phyloP scores from a whole-genome alignment of 345 rosid species.

The Xanthoceras sorbifolium region DNA sequence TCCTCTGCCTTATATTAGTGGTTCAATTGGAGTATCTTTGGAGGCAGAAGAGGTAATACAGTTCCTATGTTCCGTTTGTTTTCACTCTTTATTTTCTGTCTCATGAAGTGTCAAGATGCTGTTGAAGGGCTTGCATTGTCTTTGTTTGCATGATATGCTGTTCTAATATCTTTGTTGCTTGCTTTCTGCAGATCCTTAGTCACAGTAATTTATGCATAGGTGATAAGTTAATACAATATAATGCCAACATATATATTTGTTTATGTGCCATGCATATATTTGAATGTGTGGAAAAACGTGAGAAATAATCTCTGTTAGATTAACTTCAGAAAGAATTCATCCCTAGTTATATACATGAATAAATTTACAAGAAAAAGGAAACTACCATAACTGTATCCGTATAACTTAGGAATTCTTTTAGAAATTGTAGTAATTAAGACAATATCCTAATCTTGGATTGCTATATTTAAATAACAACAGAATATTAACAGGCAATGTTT shows the following conservation, averaged over 20 bases:
- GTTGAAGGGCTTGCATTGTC: background rate
- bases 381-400: too few relatives aligned
- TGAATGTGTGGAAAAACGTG: too few relatives aligned
- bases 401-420: too few relatives aligned
- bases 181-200: background rate
- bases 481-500: too few relatives aligned
- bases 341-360: too few relatives aligned
- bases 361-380: too few relatives aligned
- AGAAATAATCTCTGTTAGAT: too few relatives aligned
- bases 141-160: background rate
- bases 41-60: constrained; percentile 68
- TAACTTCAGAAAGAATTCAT: too few relatives aligned
- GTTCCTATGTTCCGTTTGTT: background rate
- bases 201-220: background rate
- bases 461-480: too few relatives aligned
- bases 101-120: too few relatives aligned
- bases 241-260: background rate
- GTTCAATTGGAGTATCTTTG: constrained; percentile 73
- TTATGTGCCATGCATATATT: background rate
- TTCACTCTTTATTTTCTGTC: background rate
- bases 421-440: too few relatives aligned
- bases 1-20: constrained; percentile 73
- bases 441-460: too few relatives aligned
- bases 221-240: background rate
- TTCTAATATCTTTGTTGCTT: background rate